These are phyloP conservation scores for Pholiota adiposa DNA, from an alignment of 1,284 basidiomycete species.

Conservation along the genomic window DNA sequence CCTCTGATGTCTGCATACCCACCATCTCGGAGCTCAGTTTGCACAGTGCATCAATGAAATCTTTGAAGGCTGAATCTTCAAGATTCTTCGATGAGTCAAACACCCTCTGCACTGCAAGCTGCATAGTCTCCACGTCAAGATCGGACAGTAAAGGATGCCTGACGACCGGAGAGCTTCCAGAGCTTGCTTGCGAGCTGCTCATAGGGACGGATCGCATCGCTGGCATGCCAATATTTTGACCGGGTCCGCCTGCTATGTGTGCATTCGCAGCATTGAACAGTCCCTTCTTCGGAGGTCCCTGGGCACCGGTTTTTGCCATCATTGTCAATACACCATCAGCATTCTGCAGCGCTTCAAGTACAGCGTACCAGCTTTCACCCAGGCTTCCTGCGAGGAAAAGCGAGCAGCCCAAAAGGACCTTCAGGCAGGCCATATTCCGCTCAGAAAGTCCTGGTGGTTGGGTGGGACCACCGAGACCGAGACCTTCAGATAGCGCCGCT, in stretches of 20 bases:
- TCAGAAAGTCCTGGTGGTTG: conserved; percentile 81
- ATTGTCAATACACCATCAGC: conserved; percentile 87
- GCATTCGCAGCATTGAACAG: conserved; percentile 34
- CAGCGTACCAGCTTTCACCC: conserved; percentile 88
- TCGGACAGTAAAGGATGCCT: conserved; percentile 73
- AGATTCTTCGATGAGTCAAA: conserved; percentile 86
- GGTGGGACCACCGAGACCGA: conserved; percentile 55
- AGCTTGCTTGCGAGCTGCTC: conserved; percentile 19
- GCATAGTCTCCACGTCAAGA: conserved; percentile 76
- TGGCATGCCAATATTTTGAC: conserved; percentile 27
- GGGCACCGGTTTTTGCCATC: conserved; percentile 44
- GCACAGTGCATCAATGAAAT: conserved; percentile 85
- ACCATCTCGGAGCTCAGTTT: conserved; percentile 89
- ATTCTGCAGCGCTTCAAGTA: conserved; percentile 91
- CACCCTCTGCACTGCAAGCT: conserved; percentile 73
- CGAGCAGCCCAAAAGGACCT: conserved; percentile 79
- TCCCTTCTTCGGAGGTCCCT: conserved; percentile 38
- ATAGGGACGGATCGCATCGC: conserved; percentile 41
- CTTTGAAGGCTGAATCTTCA: conserved; percentile 81
- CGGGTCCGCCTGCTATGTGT: conserved; percentile 4
- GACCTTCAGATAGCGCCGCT: conserved; percentile 68
- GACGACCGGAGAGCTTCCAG: conserved; percentile 3
- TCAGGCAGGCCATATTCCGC: conserved; percentile 90
- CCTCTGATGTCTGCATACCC: conserved; percentile 68
- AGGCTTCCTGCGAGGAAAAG: conserved; percentile 85